Evolutionary conservation across 768 basidiomycete species (phyloP), one percentile per base, ranked within the genome.

Genomic region (Rhizopogon vesiculosus): DNA sequence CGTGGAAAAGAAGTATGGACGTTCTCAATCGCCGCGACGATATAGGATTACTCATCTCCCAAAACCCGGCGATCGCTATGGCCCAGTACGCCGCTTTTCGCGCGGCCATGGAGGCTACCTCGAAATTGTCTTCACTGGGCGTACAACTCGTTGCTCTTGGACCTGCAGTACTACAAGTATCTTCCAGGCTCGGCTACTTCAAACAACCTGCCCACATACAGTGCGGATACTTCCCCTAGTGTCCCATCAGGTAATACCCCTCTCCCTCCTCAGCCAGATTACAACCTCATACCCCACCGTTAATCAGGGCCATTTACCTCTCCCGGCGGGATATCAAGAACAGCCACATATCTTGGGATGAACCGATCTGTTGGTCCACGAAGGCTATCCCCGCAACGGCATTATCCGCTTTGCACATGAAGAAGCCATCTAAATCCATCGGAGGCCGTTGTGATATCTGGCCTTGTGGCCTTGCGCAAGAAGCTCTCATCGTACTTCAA

Each of bases 1-100:
- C 58, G 54, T 35, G 64, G 68, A 22, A 64, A 35, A 33, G 12
- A 55, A 15, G 35, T 69, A 6, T 64, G 66, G 68, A 62, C 52
- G 3, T 3, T 45, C 33, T 69, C 66, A 18, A 60, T 68, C 22
- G 64, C 62, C 4, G 18, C 56, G 22, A 13, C 8, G 31, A 9
- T 10, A 8, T 33, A 9, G 3, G 31, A 33, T 33, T 10, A 33
- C 31, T 15, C 5, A 35, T 22, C 15, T 28, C 29, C 15, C 41
- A 56, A 8, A 39, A 42, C 42, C 18, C 55, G 19, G 38, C 44
- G 18, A 51, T 45, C 25, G 41, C 39, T n/a, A 51, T n/a, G 35
- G 35, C 45, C 25, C 25, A 25, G 25, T 25, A 25, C 25, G 4
- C 25, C 3, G 25, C 25, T 25, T 25, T 25, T 25, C 49, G 55